Conservation (phyloP, 1,139 yeast species). For the Zygosaccharomyces sapae region DNA sequence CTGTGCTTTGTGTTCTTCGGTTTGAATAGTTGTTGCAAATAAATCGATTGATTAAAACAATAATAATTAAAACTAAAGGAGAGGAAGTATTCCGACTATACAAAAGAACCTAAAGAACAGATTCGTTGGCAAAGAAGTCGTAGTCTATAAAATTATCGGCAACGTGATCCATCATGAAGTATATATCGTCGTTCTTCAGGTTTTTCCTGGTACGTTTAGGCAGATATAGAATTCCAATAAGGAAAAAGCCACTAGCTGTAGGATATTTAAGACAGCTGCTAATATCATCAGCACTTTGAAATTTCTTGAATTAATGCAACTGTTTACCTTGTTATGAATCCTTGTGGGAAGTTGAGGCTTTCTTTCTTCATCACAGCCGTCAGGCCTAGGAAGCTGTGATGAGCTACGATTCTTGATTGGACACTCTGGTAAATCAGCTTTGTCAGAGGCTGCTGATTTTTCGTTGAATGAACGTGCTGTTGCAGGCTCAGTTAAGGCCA, state of each 20-base stretch:
- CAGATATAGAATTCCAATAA: background rate
- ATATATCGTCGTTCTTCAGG: slow-evolving; percentile 6
- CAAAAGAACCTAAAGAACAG: slow-evolving; percentile 2
- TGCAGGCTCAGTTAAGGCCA: background rate
- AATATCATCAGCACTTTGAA: slow-evolving; percentile 4
- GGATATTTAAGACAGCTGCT: slow-evolving; percentile 3
- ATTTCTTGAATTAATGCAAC: slow-evolving; percentile 2
- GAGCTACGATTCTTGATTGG: background rate
- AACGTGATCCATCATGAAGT: slow-evolving; percentile 9
- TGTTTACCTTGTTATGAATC: background rate
- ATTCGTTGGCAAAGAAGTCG: slow-evolving; percentile 4
- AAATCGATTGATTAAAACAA: background rate
- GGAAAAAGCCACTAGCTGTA: slow-evolving; percentile 11
- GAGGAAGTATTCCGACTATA: background rate
- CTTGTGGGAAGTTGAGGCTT: background rate
- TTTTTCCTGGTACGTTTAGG: slow-evolving; percentile 3
- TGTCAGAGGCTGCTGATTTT: background rate
- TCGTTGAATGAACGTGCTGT: background rate
- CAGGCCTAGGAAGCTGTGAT: background rate
- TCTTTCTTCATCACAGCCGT: background rate
- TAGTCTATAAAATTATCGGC: slow-evolving; percentile 10
- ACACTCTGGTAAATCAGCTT: background rate
- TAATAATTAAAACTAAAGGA: too few species aligned
- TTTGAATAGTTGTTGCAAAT: background rate
- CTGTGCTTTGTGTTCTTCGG: slow-evolving; percentile 1